These are phyloP conservation scores for Micractinium sp. DNA, from an alignment of 139 green algal species.

Conservation along the genomic window DNA sequence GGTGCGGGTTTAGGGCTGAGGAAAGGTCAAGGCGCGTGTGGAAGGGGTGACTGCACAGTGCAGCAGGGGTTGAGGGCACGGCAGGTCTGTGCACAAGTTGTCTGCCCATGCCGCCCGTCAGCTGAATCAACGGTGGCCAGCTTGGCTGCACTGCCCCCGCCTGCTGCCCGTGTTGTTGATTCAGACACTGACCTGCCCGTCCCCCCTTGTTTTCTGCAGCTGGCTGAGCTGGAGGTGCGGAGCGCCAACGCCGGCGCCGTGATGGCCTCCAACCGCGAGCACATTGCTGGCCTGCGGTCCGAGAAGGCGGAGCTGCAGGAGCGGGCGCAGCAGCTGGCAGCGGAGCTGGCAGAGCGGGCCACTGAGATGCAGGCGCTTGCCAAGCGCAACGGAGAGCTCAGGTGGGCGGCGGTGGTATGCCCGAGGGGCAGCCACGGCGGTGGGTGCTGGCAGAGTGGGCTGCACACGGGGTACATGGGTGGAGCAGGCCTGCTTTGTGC, in stretches of 20 bases:
- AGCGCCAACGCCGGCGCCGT: background rate
- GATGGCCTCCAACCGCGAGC: background rate
- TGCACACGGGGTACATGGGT: too few species aligned
- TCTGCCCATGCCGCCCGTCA: background rate
- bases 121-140: too few species aligned
- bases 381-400: conserved; percentile 9
- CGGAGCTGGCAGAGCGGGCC: background rate
- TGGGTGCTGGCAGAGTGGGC: background rate
- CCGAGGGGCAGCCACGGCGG: background rate
- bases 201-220: background rate
- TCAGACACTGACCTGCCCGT: background rate
- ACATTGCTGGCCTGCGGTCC: background rate
- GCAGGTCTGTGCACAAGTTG: background rate
- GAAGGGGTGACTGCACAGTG: background rate
- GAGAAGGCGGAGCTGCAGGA: conserved; percentile 14
- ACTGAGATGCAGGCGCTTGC: conserved; percentile 14
- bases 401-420: background rate
- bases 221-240: background rate
- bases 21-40: too few species aligned
- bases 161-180: background rate
- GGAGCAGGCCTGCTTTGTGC: too few species aligned
- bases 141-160: background rate
- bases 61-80: background rate
- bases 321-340: background rate
- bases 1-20: background rate